phyloP scores from a whole-genome alignment of 176 grass and related monocot species.

The Ampelocalamus luodianensis region DNA sequence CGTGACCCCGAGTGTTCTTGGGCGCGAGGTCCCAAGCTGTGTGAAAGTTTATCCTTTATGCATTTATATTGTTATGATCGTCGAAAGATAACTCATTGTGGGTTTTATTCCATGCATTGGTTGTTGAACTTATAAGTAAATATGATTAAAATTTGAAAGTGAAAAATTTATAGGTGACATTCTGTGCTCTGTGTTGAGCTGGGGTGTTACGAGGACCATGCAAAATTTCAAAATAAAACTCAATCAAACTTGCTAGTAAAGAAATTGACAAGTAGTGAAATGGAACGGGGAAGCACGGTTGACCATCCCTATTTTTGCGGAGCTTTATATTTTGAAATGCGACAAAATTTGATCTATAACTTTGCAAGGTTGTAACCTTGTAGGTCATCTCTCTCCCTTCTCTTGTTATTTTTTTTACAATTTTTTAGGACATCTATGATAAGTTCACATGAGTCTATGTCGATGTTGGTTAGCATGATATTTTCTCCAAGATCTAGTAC shows the following conservation, averaged over 20 bases:
- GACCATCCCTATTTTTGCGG: neutral
- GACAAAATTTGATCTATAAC: neutral
- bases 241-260: neutral
- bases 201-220: neutral
- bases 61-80: too few species aligned
- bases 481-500: neutral
- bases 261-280: neutral
- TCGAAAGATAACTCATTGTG: too few species aligned
- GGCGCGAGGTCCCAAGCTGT: too few species aligned
- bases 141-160: too few species aligned
- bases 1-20: too few species aligned
- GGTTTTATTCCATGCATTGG: too few species aligned
- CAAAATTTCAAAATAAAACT: neutral
- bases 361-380: neutral
- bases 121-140: too few species aligned
- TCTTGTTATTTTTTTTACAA: neutral
- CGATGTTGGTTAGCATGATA: neutral
- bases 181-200: too few species aligned
- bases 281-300: neutral
- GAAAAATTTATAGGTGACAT: too few species aligned
- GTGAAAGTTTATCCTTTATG: too few species aligned
- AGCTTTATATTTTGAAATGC: neutral
- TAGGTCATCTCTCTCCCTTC: neutral
- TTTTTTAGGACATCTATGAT: neutral
- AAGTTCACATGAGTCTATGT: neutral